phyloP scores from a whole-genome alignment of 805 yeast species.

The Zygotorulaspora chibaensis region DNA sequence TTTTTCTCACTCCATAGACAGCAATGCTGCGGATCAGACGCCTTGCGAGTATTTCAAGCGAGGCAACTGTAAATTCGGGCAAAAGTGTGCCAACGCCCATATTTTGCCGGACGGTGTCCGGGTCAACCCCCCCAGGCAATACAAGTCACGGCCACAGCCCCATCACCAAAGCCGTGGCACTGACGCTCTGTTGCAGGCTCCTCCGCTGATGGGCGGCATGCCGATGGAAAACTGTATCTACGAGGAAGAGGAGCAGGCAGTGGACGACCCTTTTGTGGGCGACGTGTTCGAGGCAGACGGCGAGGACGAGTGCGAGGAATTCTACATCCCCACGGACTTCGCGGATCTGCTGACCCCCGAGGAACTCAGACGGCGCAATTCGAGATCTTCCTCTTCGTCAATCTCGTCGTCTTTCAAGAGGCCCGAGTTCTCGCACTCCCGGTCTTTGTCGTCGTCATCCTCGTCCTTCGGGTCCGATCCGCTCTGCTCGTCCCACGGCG shows the following conservation, averaged over 20 bases:
- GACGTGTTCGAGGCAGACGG: conserved; percentile 35
- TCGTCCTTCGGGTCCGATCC: conserved; percentile 9
- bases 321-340: conserved; percentile 75
- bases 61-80: conserved; percentile 96
- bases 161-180: not conserved
- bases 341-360: conserved; percentile 80
- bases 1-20: conserved; percentile 72
- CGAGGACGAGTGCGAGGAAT: conserved; percentile 49
- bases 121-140: conserved; percentile 45
- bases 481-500: conserved; percentile 3
- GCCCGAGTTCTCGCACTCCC: not conserved
- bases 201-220: not conserved
- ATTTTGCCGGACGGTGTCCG: conserved; percentile 84
- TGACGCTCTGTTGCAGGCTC: not conserved
- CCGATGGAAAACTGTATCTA: conserved; percentile 21
- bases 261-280: conserved; percentile 27
- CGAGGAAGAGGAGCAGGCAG: conserved; percentile 3
- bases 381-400: conserved; percentile 41
- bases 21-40: conserved; percentile 41
- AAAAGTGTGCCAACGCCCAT: conserved; percentile 92
- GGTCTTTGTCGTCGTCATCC: conserved; percentile 1
- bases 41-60: conserved; percentile 87
- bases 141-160: conserved; percentile 2
- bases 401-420: conserved; percentile 8
- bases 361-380: conserved; percentile 65